phyloP scores from a whole-genome alignment of 768 basidiomycete species.

The Serendipita sp. region DNA sequence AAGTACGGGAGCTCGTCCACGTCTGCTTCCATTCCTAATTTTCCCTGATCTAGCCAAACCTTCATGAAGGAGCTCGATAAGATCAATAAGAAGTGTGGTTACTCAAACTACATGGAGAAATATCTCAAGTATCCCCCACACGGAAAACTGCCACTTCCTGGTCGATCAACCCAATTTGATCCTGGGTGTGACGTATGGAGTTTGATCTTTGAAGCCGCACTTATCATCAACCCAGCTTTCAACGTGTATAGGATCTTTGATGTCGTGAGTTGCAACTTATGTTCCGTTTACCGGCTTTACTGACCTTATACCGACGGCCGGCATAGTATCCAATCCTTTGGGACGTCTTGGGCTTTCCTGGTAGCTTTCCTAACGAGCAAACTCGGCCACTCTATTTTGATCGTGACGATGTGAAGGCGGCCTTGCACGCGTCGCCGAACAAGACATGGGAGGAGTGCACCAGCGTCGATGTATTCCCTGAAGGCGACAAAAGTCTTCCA shows the following conservation, averaged over 20 bases:
- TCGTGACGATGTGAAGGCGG: constrained; percentile 46
- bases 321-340: constrained; percentile 43
- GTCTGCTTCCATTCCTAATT: background rate
- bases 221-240: constrained; percentile 56
- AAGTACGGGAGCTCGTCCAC: constrained; percentile 31
- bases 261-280: constrained; percentile 22
- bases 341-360: constrained; percentile 78
- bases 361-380: constrained; percentile 26
- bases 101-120: constrained; percentile 42
- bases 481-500: constrained; percentile 44
- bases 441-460: constrained; percentile 52
- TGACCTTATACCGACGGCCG: background rate
- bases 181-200: constrained; percentile 54
- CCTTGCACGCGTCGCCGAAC: constrained; percentile 51
- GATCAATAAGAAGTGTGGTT: constrained; percentile 39
- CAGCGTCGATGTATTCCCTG: constrained; percentile 39
- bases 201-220: constrained; percentile 42
- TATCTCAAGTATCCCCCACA: constrained; percentile 52
- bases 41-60: constrained; percentile 29
- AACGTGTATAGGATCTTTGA: constrained; percentile 66
- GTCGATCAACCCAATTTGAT: constrained; percentile 29
- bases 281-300: background rate
- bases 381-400: constrained; percentile 52
- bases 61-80: constrained; percentile 44
- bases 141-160: constrained; percentile 52